Evolutionary conservation across 805 yeast species (phyloP), one percentile per base, ranked within the genome.

Genomic region (Saccharomyces paradoxus): DNA sequence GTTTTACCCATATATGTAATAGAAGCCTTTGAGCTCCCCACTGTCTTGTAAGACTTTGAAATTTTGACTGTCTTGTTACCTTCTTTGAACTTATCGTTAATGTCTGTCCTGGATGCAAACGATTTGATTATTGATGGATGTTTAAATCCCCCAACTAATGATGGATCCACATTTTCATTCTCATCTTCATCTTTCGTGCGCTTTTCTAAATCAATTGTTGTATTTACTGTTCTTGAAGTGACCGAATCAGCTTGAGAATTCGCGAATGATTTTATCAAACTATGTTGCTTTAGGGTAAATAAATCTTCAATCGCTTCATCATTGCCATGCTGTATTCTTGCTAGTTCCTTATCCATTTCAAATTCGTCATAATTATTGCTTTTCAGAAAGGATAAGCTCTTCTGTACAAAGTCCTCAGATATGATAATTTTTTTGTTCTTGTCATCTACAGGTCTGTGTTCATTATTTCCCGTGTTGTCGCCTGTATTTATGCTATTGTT

Each of bases 21-120:
- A 8, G 86, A 80, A 1, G 86, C 81, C 56, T 75, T 79, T 4
- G 80, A 71, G 7, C 84, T 80, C 1, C 81, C 74, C 1, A 81
- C 84, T 10, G 77, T 75, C 64, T 76, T 82, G 61, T 81, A 80
- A 29, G 78, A 75, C 32, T 78, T 79, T 48, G 81, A 75, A 4
- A 81, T 68, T 1, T 80, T 81, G 21, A 84, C 86, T 5, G 71
- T 63, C 44, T 70, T 72, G 26, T 70, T 73, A 26, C 76, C 77
- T 41, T 74, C 78, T 53, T 74, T 73, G 53, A 70, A 74, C 32
- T 70, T 72, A 13, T 69, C 72, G 49, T 70, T 74, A n/a, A 69
- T 68, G 37, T 70, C 74, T 2, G 64, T 64, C 53, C 63, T 67
- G 2, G 77, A 67, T 50, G 72, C 72, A 68, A 80, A 79, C 0